Evolutionary conservation across 768 basidiomycete genomes (phyloP).

Genomic region (Dioszegia crocea): DNA sequence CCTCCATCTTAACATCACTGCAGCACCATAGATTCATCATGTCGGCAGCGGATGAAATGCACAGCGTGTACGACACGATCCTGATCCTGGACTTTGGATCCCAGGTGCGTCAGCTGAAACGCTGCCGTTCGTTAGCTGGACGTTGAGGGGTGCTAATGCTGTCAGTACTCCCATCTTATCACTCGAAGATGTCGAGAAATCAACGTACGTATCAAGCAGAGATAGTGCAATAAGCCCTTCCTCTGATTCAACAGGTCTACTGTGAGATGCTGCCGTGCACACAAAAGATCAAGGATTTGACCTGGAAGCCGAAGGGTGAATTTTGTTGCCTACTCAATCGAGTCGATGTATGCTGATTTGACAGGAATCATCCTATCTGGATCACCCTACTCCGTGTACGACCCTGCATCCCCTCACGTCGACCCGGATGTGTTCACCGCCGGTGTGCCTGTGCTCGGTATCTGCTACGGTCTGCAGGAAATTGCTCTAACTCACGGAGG

Average conservation of each 20-base stretch:
- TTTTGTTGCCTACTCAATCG: no score
- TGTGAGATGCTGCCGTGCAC: slow-evolving; percentile 98
- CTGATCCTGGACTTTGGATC: slow-evolving; percentile 97
- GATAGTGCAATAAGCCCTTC: no score
- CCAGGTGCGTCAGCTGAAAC: slow-evolving; percentile 58
- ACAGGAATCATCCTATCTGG: slow-evolving; percentile 92
- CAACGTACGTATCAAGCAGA: slow-evolving; percentile 71
- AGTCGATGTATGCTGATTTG: background rate
- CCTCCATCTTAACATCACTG: background rate
- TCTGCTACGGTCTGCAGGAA: slow-evolving; percentile 97
- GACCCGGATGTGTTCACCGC: slow-evolving; percentile 79
- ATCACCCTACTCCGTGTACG: slow-evolving; percentile 97
- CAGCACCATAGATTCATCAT: slow-evolving; percentile 12
- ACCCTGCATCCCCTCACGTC: slow-evolving; percentile 82
- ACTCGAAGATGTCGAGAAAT: slow-evolving; percentile 95
- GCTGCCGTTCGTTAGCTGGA: no score
- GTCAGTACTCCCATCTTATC: slow-evolving; percentile 92
- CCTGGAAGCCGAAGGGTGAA: slow-evolving; percentile 89
- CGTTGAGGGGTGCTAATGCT: slow-evolving; percentile 9
- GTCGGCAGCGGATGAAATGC: slow-evolving; percentile 60
- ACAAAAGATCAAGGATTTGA: slow-evolving; percentile 75
- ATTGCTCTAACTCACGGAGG: slow-evolving; percentile 85
- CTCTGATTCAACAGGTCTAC: slow-evolving; percentile 55
- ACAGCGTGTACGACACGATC: slow-evolving; percentile 91
- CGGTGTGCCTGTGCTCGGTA: slow-evolving; percentile 87